phyloP scores from a whole-genome alignment of 2,329 filamentous ascomycete species.

The Cladobotryum protrusum region DNA sequence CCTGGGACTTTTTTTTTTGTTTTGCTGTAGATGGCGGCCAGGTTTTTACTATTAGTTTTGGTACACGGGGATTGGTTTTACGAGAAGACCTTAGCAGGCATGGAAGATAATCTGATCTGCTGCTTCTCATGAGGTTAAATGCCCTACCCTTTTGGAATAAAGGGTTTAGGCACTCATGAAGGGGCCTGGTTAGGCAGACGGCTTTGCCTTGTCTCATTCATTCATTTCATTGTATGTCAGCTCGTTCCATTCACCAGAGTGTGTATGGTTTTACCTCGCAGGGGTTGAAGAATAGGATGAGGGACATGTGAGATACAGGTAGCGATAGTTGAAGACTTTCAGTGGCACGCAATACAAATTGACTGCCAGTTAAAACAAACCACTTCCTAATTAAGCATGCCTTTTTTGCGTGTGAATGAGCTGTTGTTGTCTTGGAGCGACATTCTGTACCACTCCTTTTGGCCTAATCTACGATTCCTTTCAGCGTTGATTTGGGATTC shows the following conservation, averaged over 20 bases:
- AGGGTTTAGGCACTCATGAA: slow-evolving; percentile 2
- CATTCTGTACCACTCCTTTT: too few relatives aligned
- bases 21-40: slow-evolving; percentile 2
- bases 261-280: slow-evolving; percentile 3
- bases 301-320: slow-evolving; percentile 10
- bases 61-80: neutral
- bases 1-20: slow-evolving; percentile 6
- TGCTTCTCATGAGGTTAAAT: slow-evolving; percentile 5
- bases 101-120: slow-evolving; percentile 1
- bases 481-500: too few relatives aligned
- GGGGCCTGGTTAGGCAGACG: slow-evolving; percentile 10
- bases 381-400: neutral
- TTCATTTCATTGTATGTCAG: neutral
- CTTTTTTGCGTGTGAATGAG: too few relatives aligned
- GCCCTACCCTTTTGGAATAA: slow-evolving; percentile 2
- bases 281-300: slow-evolving; percentile 2
- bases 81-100: neutral
- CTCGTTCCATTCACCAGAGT: slow-evolving; percentile 5
- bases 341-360: slow-evolving; percentile 23
- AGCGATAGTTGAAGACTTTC: slow-evolving; percentile 23
- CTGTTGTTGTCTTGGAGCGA: too few relatives aligned
- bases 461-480: too few relatives aligned
- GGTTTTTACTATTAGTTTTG: neutral
- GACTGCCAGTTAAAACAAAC: slow-evolving; percentile 13
- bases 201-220: neutral